Evolutionary conservation across 345 rosid genomes (phyloP), one percentile per base, ranked within the genome.

Genomic region (Bretschneidera sinensis): DNA sequence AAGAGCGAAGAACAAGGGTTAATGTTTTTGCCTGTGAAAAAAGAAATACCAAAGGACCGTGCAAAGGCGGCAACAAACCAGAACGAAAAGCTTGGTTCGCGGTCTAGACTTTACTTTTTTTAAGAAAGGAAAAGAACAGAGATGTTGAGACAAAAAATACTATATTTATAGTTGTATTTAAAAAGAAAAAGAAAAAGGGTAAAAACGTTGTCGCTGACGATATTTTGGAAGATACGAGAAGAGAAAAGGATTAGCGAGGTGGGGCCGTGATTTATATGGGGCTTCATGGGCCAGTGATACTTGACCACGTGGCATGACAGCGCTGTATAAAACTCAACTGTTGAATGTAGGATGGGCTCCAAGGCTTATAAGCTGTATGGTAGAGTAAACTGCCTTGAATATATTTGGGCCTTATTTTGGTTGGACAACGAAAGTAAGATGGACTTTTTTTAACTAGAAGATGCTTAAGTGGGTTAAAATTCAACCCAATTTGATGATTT

Each of bases 31-130:
- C 68, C 66, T 18, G 58, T 2, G 23, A 34, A 54, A 28, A 35
- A 65, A 61, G 35, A 59, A 72, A 51, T 48, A 62, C 62, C 19
- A 74, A 78, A 78, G 73, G 84, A 78, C 76, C 83, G 81, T 25
- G 67, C 56, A n/a, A 82, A 75, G 75, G 86, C 86, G 83, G 85
- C 83, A 81, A 76, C 76, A 64, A 71, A 80, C 74, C 78, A 65
- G 77, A 73, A 75, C 52, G 58, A 62, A 69, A 65, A 62, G 84
- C 79, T 66, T 69, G 51, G 71, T 67, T 75, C 78, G 81, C 84
- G 86, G 89, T 79, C 76, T 72, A 79, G 77, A 79, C 79, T 81
- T 64, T 55, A 80, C 79, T 68, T n/a, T 77, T 78, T 61, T 49
- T 20, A 63, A 61, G 55, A 62, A 73, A 50, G 71, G 51, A 31